phyloP scores from a whole-genome alignment of 2,329 filamentous ascomycete species.

The Chrysoporthe puriensis region DNA sequence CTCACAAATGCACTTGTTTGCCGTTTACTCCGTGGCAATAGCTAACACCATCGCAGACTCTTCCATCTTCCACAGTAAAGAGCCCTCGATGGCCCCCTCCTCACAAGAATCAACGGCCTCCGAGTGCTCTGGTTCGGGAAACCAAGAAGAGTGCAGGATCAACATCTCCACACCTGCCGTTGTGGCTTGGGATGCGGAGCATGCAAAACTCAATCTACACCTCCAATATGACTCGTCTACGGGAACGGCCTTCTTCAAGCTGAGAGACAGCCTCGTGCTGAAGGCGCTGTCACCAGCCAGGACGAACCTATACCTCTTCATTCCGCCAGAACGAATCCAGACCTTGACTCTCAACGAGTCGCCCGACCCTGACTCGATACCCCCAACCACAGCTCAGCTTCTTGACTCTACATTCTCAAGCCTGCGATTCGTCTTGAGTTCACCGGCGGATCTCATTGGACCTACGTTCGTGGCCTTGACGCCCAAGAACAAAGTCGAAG shows the following conservation, averaged over 20 bases:
- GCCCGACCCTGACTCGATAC: not conserved
- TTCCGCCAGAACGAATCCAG: constrained; percentile 15
- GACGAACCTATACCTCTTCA: constrained; percentile 17
- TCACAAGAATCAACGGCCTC: constrained; percentile 12
- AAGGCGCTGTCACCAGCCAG: constrained; percentile 15
- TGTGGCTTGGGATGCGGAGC: constrained; percentile 13
- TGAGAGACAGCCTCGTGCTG: constrained; percentile 15
- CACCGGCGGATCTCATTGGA: constrained; percentile 3
- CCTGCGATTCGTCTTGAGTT: constrained; percentile 7
- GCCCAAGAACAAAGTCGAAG: constrained; percentile 18
- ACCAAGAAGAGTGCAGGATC: constrained; percentile 4
- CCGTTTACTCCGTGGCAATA: not conserved
- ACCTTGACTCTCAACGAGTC: constrained; percentile 12
- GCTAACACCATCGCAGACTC: constrained; percentile 5
- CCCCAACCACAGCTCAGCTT: not conserved
- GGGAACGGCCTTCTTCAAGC: constrained; percentile 14
- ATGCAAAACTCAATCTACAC: constrained; percentile 10
- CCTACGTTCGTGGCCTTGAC: not conserved
- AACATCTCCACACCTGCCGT: constrained; percentile 16
- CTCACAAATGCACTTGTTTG: not conserved
- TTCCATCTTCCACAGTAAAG: not conserved
- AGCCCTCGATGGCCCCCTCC: not conserved
- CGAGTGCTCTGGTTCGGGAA: constrained; percentile 7
- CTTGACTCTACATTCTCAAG: constrained; percentile 12
- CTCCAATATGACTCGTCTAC: constrained; percentile 10